Conservation (phyloP, 495 filamentous ascomycete species). For the Massariosphaeria phaeospora region DNA sequence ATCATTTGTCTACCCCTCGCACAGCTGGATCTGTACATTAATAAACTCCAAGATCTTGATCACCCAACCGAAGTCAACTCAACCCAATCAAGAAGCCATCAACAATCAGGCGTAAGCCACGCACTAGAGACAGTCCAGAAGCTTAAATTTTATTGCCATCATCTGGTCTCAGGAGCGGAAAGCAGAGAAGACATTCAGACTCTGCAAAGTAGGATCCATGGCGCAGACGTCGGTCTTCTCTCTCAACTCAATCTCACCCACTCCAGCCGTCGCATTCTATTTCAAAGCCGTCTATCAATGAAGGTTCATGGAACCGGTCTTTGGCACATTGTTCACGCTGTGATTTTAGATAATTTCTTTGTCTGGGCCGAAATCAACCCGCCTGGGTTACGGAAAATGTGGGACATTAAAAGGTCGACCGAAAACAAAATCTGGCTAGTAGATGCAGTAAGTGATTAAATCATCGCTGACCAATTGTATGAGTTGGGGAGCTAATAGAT, state of each 20-base stretch:
- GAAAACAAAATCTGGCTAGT: conserved; percentile 16
- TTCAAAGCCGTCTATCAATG: conserved; percentile 13
- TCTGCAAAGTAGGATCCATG: conserved; percentile 17
- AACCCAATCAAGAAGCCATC: not conserved
- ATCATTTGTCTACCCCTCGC: conserved; percentile 6
- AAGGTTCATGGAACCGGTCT: conserved; percentile 7
- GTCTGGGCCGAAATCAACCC: conserved; percentile 19
- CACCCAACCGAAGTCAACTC: not conserved
- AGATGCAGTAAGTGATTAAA: conserved; percentile 3
- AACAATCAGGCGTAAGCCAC: not conserved
- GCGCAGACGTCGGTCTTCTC: not conserved
- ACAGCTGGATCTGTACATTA: conserved; percentile 12
- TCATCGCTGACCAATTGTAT: not conserved
- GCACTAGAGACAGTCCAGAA: conserved; percentile 1
- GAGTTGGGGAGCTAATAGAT: not conserved
- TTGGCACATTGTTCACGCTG: conserved; percentile 11
- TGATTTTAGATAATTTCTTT: conserved; percentile 19
- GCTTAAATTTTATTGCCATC: not conserved
- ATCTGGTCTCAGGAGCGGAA: not conserved
- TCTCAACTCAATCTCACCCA: conserved; percentile 4
- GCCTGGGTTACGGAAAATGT: not conserved
- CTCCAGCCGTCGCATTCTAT: not conserved
- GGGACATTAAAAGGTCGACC: not conserved
- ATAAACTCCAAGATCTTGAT: conserved; percentile 1
- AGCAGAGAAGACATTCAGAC: conserved; percentile 11